Evolutionary conservation across 192 early-diverging fungal species (phyloP).

Genomic region (Umbelopsis isabellina): DNA sequence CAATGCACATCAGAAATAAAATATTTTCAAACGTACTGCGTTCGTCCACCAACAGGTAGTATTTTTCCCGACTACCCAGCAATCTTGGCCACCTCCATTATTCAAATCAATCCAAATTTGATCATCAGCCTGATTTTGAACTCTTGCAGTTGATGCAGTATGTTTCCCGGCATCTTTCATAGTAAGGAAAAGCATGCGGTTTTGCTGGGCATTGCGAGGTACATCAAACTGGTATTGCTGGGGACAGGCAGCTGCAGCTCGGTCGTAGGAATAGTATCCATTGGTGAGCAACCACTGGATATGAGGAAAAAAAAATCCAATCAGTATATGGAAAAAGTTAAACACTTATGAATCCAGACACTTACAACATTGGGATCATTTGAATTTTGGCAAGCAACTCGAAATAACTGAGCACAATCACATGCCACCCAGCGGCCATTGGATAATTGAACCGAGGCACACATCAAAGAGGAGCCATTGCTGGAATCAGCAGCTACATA

Average conservation of each 20-base stretch:
- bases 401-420: constrained; percentile 19
- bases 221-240: constrained; percentile 25
- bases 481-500: background rate
- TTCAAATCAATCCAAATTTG: constrained; percentile 37
- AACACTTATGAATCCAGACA: background rate
- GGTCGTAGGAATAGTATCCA: constrained; percentile 19
- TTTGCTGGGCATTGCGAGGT: constrained; percentile 22
- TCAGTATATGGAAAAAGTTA: background rate
- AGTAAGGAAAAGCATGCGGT: constrained; percentile 3
- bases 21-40: constrained; percentile 10
- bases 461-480: background rate
- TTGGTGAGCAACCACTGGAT: constrained; percentile 30
- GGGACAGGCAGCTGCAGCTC: constrained; percentile 21
- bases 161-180: background rate
- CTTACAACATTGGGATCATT: constrained; percentile 22
- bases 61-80: constrained; percentile 34
- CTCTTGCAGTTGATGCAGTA: background rate
- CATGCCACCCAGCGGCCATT: constrained; percentile 30
- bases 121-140: background rate
- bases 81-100: constrained; percentile 9
- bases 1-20: background rate
- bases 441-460: constrained; percentile 24
- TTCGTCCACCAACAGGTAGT: constrained; percentile 32
- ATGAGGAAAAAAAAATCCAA: background rate
- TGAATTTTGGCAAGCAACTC: constrained; percentile 27